These are phyloP conservation scores for Cyclostephanos invisitatus DNA, from an alignment of 108 stramenopile genomes.

Conservation along the genomic window DNA sequence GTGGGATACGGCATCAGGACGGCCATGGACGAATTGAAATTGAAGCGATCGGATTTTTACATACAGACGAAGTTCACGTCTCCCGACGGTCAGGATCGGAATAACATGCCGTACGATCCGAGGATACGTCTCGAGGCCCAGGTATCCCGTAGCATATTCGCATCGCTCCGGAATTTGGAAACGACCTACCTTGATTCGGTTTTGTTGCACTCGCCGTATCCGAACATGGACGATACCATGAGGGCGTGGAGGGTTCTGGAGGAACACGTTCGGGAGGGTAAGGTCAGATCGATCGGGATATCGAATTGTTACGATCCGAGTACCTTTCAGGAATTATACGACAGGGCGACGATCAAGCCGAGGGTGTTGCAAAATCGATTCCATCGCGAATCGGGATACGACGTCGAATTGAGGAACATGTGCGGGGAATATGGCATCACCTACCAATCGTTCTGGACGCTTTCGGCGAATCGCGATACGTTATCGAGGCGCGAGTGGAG, in stretches of 20 bases:
- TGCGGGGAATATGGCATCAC: slow-evolving; percentile 44
- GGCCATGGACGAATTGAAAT: slow-evolving; percentile 52
- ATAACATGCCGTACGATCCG: slow-evolving; percentile 78
- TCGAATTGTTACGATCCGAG: slow-evolving; percentile 65
- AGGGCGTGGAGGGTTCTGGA: slow-evolving; percentile 81
- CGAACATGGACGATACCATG: slow-evolving; percentile 50
- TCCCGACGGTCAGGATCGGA: slow-evolving; percentile 79
- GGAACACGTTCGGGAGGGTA: slow-evolving; percentile 60
- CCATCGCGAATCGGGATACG: slow-evolving; percentile 71
- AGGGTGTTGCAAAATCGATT: slow-evolving; percentile 88
- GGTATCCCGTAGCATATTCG: slow-evolving; percentile 60
- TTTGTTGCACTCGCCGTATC: slow-evolving; percentile 66
- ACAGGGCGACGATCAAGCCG: slow-evolving; percentile 77
- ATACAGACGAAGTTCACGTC: slow-evolving; percentile 91
- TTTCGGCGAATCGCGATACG: slow-evolving; percentile 66
- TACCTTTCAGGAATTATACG: slow-evolving; percentile 35
- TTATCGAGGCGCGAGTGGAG: slow-evolving; percentile 48
- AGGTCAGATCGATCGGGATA: slow-evolving; percentile 71
- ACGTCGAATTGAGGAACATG: slow-evolving; percentile 68
- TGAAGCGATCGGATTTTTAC: slow-evolving; percentile 68
- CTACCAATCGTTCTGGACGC: slow-evolving; percentile 74
- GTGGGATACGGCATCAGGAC: slow-evolving; percentile 70
- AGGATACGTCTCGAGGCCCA: slow-evolving; percentile 56
- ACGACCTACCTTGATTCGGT: slow-evolving; percentile 85
- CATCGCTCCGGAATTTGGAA: slow-evolving; percentile 70